Evolutionary conservation across 495 filamentous ascomycete species (phyloP), one percentile per base, ranked within the genome.

Genomic region (Amphirosellinia nigrospora): DNA sequence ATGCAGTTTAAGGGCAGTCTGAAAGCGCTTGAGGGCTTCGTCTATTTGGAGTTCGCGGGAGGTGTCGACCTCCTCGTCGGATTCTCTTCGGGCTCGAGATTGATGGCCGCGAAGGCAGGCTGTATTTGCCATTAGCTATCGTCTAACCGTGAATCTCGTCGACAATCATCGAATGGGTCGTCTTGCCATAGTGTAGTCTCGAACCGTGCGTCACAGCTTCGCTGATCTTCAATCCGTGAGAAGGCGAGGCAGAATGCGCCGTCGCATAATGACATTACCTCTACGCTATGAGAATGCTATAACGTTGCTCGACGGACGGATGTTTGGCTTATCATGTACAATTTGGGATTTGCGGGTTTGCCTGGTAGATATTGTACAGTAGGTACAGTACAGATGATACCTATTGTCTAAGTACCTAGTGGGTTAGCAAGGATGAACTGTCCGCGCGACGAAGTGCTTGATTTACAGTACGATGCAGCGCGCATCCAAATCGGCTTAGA

Each of bases 11-110:
- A 99, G 82, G 28, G 96, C 96, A 66, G 85, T 91, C 77, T 98
- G 94, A 78, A 98, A 99, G 34, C 95, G 89, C 82, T 98, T 98
- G 70, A 99, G 82, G 34, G 96, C 94, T 79, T 99, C 96, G 78
- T 99, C 96, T 76, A 98, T 95, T 85, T 91, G 94, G 62, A 99
- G 89, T 77, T 98, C 94, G 81, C 92, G 94, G 53, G 94, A 98
- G 70, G 95, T 93, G 74, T 99, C 96, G 75, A 97, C 82, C 80
- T 98, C 96, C 74, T 96, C 93, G 71, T 97, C 93, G 71, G 84
- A 62, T 91, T 92, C 71, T 96, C 93, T 75, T 97, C 96, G 9
- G 93, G 93, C 75, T 97, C 94, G 76, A 98, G 88, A 72, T 98
- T 98, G 77, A 98, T 86, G 52, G 96, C 92, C 45, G 89, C 88